Percentiles rank a stretch among this genome's conserved stretches.
Conservation (phyloP, 2,329 filamentous ascomycete genomes). For the Bertia moriformis region DNA sequence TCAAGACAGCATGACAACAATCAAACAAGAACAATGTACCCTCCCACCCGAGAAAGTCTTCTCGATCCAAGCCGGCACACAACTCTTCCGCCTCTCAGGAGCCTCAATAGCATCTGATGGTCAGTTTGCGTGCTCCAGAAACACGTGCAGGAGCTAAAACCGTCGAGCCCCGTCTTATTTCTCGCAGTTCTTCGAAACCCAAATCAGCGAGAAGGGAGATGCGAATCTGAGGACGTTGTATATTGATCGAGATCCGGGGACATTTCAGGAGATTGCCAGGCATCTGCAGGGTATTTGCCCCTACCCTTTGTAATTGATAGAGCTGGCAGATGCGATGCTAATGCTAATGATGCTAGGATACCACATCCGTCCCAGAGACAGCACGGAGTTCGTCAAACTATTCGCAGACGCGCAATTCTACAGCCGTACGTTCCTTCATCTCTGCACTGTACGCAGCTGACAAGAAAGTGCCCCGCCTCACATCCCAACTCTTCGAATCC, state of each 20-base stretch:
- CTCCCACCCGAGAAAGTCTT: constrained; percentile 33
- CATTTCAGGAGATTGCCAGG: neutral
- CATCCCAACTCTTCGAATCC: constrained; percentile 80
- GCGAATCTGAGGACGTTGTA: neutral
- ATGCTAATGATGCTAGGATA: neutral
- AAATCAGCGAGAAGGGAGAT: neutral
- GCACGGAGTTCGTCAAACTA: neutral
- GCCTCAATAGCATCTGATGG: constrained; percentile 61
- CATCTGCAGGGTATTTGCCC: constrained; percentile 1
- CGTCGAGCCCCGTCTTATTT: constrained; percentile 1
- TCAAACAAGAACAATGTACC: too few relatives aligned
- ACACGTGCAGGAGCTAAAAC: too few relatives aligned
- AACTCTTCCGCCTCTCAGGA: constrained; percentile 54
- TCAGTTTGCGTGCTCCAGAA: too few relatives aligned
- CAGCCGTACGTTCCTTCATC: neutral
- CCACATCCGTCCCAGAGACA: neutral
- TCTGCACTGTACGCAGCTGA: neutral
- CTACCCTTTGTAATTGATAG: too few relatives aligned
- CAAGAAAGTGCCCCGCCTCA: constrained; percentile 62
- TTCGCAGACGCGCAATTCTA: constrained; percentile 1
- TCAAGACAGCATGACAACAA: too few relatives aligned
- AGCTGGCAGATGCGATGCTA: neutral
- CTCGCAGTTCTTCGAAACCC: neutral
- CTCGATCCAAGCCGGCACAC: constrained; percentile 55
- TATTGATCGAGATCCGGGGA: neutral